Evolutionary conservation across 1,284 basidiomycete genomes (phyloP), one percentile per base, ranked within the genome.

Genomic region (Cryptococcus wingfieldii): DNA sequence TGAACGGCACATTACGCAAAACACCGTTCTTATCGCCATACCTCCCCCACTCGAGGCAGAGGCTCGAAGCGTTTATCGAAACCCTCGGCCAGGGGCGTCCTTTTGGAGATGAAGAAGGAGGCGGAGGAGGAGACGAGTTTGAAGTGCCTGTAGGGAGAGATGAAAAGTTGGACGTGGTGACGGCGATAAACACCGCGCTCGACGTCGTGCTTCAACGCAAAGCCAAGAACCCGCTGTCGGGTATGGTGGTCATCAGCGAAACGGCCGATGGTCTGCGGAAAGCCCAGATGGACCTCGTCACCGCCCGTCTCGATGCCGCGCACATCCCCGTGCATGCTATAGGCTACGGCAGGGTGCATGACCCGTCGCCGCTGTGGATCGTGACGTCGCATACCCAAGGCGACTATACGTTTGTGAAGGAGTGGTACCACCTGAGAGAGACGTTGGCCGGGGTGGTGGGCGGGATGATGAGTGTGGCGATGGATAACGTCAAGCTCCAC

Each of bases 251-350:
- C 23, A 86, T 98, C 64, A 92, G 90, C 74, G 95, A 98, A 70
- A 87, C 90, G 1, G 81, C 87, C 5, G 93, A 97, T 68, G 87
- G 84, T 61, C 90, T 93, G 12, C 85, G 90, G 49, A 86, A 92
- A n/a, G 89, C 90, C n/a, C 92, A 97, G 77, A 97, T 98, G 91
- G 93, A 98, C 69, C 83, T 98, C 18, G 91, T 97, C 31, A 86
- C 96, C 58, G 93, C 94, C 43, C 87, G 95, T 44, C 89, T 93
- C 0, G 95, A 98, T 70, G 94, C 94, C 4, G 94, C 90, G 28
- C 93, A 91, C 53, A 25, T 62, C 10, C 93, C 95, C 1, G 94
- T 98, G 54, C 95, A 98, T 76, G 89, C 91, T 2, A 89, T 98
- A 64, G 95, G 95, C 47, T 98, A 95, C 71, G 94, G 94, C 51